Evolutionary conservation across 495 filamentous ascomycete species (phyloP).

Genomic region (Neurospora intermedia): DNA sequence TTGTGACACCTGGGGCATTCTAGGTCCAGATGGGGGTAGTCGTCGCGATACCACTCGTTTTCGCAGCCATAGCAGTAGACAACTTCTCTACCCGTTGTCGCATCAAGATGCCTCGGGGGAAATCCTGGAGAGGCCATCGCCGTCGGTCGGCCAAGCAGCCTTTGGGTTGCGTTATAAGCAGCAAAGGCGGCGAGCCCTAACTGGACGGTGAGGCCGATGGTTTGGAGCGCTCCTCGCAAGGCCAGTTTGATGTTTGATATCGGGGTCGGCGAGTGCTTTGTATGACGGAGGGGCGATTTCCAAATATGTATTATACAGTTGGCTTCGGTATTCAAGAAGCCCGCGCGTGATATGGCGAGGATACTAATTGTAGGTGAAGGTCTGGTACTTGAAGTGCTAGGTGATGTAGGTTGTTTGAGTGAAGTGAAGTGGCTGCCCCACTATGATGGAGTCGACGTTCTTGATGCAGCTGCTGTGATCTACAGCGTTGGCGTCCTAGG

Average conservation of each 20-base stretch:
- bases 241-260: constrained; percentile 28
- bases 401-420: background rate
- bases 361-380: background rate
- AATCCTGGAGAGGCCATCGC: constrained; percentile 22
- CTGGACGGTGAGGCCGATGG: constrained; percentile 37
- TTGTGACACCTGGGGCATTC: constrained; percentile 65
- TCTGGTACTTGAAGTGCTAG: background rate
- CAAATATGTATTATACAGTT: background rate
- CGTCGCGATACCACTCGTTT: constrained; percentile 66
- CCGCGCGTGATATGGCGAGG: background rate
- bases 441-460: background rate
- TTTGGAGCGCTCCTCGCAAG: constrained; percentile 36
- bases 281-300: background rate
- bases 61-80: constrained; percentile 75
- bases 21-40: constrained; percentile 38
- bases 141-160: constrained; percentile 24
- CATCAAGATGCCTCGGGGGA: constrained; percentile 26
- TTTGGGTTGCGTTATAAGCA: constrained; percentile 29
- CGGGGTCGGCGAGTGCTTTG: background rate
- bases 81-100: constrained; percentile 45
- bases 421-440: background rate
- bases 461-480: background rate
- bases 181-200: constrained; percentile 39
- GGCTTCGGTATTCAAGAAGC: background rate
- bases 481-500: background rate